A percentile compares a stretch with the other conserved stretches of the same genome.
These are phyloP conservation scores for Suillus tomentosus DNA, from an alignment of 768 basidiomycete species.

Conservation along the genomic window DNA sequence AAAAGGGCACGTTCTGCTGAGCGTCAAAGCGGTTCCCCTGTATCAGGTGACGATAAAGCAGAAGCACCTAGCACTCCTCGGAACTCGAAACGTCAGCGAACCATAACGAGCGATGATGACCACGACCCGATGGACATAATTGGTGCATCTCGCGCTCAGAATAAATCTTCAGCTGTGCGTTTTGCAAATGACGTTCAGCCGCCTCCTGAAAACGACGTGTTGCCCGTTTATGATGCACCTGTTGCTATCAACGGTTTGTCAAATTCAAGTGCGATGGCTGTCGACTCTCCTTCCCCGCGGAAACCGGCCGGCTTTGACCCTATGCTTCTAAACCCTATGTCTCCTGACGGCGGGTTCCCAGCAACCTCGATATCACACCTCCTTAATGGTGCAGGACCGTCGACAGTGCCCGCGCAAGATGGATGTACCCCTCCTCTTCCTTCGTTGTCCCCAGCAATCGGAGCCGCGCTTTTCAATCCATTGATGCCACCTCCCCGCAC, in stretches of 20 bases:
- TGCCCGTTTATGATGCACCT: constrained; percentile 1
- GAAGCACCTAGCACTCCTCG: constrained; percentile 42
- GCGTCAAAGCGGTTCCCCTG: constrained; percentile 50
- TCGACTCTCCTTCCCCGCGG: constrained; percentile 36
- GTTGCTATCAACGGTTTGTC: background rate
- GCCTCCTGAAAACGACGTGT: background rate
- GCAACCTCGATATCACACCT: constrained; percentile 26
- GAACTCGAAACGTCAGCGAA: constrained; percentile 60
- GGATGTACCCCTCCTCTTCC: background rate
- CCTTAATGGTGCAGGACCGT: constrained; percentile 24
- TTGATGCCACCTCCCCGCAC: background rate
- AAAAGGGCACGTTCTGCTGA: constrained; percentile 71
- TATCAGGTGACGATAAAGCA: constrained; percentile 40
- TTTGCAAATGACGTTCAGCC: constrained; percentile 44
- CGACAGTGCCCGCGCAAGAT: background rate
- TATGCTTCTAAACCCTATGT: constrained; percentile 54
- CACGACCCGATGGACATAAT: constrained; percentile 49
- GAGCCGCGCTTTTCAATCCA: background rate
- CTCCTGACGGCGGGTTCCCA: constrained; percentile 31
- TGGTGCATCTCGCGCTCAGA: constrained; percentile 24
- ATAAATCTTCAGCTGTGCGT: constrained; percentile 45
- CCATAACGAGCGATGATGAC: constrained; percentile 46
- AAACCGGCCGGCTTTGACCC: constrained; percentile 50
- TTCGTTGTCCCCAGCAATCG: background rate
- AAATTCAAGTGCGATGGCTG: constrained; percentile 36